These are phyloP conservation scores for Mycena epipterygia DNA, from an alignment of 768 basidiomycete species.

Conservation along the genomic window DNA sequence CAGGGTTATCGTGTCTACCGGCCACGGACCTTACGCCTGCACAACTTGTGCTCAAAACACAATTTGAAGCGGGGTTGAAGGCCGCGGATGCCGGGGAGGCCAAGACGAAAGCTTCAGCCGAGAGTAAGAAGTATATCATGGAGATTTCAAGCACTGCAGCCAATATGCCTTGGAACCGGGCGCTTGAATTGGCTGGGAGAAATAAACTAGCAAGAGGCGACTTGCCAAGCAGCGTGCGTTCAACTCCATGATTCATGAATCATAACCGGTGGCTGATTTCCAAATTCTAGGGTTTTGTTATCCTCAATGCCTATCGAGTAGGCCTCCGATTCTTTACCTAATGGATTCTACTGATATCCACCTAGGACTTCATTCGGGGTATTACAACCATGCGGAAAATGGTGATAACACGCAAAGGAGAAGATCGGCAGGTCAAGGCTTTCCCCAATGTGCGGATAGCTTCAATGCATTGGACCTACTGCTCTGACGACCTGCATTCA, in stretches of 20 bases:
- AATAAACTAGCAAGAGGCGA: constrained; percentile 30
- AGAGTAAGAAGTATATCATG: neutral
- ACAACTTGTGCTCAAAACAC: constrained; percentile 51
- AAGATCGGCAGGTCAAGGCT: neutral
- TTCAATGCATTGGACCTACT: no score
- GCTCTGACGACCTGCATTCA: neutral
- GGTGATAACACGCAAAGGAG: neutral
- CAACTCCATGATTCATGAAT: neutral
- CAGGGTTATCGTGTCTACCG: constrained; percentile 48
- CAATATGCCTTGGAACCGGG: constrained; percentile 46
- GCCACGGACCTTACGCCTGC: constrained; percentile 43
- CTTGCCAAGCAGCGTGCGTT: constrained; percentile 24
- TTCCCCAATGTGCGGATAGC: neutral
- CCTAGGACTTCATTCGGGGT: constrained; percentile 48
- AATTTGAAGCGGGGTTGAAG: constrained; percentile 49
- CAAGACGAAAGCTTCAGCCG: neutral
- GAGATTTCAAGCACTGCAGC: neutral
- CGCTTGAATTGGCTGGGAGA: constrained; percentile 36
- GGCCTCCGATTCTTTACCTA: neutral
- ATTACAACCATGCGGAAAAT: constrained; percentile 43
- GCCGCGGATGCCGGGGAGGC: constrained; percentile 38
- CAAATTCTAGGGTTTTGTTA: constrained; percentile 47
- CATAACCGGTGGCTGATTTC: neutral
- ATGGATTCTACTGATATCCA: neutral
- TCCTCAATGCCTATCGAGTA: constrained; percentile 49